These are phyloP conservation scores for Larix kaempferi DNA, from an alignment of 75 land plant species.

Conservation along the genomic window DNA sequence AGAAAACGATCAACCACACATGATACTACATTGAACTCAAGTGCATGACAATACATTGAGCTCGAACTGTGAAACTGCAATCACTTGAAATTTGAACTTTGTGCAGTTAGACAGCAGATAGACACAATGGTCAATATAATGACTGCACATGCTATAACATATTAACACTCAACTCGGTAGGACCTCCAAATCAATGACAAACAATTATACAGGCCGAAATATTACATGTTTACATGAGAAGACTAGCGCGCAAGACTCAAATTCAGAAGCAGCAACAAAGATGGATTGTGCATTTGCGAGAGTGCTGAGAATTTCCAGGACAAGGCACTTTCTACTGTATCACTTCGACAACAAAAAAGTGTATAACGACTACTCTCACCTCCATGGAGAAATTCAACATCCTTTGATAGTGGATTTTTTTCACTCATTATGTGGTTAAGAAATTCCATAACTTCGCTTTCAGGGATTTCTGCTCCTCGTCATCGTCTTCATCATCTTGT, in stretches of 20 bases:
- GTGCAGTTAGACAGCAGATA: not conserved
- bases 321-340: not conserved
- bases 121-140: not conserved
- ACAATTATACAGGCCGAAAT: not conserved
- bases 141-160: not conserved
- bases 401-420: not conserved
- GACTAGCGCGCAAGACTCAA: not conserved
- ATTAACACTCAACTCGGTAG: not conserved
- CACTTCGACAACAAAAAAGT: not conserved
- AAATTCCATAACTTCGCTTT: constrained; percentile 35
- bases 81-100: not conserved
- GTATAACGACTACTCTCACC: constrained; percentile 8
- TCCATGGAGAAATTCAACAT: not conserved
- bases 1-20: no score
- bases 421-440: constrained; percentile 21
- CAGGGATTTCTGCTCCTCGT: constrained; percentile 5
- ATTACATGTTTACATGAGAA: not conserved
- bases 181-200: not conserved
- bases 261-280: not conserved
- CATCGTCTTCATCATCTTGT: constrained; percentile 27
- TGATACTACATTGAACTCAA: no score
- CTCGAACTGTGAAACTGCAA: not conserved
- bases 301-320: not conserved
- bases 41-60: not conserved
- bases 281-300: not conserved